Evolutionary conservation across 345 rosid species (phyloP).

Genomic region (Dipteronia sinensis): DNA sequence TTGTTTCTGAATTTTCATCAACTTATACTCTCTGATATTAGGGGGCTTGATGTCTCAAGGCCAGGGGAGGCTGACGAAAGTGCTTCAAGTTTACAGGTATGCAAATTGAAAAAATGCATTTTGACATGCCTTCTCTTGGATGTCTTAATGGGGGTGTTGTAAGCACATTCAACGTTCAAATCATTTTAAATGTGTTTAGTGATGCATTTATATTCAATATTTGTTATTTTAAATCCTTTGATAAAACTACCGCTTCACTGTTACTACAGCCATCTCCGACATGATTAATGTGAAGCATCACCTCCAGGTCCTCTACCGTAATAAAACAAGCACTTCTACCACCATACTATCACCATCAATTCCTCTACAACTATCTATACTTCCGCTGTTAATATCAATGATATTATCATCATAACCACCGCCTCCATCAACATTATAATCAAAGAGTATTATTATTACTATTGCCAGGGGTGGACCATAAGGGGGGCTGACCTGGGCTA

Average conservation of each 20-base stretch:
- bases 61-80: slow-evolving; percentile 78
- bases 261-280: not conserved
- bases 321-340: too few relatives aligned
- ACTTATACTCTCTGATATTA: slow-evolving; percentile 31
- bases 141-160: slow-evolving; percentile 10
- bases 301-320: not conserved
- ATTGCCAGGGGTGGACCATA: not conserved
- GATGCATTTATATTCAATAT: not conserved
- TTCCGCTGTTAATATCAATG: not conserved
- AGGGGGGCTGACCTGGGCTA: too few relatives aligned
- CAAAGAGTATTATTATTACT: not conserved
- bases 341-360: not conserved
- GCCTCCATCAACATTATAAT: not conserved
- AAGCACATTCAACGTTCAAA: not conserved
- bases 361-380: not conserved
- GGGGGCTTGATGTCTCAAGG: slow-evolving; percentile 91
- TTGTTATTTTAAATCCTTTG: not conserved
- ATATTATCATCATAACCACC: not conserved
- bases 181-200: not conserved
- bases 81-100: slow-evolving; percentile 84
- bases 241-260: not conserved
- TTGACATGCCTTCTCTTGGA: slow-evolving; percentile 1
- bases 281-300: not conserved
- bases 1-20: not conserved
- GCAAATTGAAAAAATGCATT: slow-evolving; percentile 13